Evolutionary conservation across 129 eudicot genomes (phyloP).

Genomic region (Ambrosia artemisiifolia): DNA sequence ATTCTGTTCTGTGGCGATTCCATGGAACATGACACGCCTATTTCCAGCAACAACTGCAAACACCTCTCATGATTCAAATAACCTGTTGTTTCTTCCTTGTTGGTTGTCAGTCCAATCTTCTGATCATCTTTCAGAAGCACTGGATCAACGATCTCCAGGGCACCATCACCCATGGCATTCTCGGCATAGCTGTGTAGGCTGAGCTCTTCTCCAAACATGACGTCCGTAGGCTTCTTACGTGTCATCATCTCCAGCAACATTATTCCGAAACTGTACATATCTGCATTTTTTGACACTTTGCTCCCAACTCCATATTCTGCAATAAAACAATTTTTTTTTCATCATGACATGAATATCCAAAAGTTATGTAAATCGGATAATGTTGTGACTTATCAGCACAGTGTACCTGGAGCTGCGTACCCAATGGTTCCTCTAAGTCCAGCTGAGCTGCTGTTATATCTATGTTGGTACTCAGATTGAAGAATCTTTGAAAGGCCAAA

Average conservation of each 20-base stretch:
- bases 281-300: constrained; percentile 35
- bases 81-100: not conserved
- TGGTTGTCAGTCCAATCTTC: not conserved
- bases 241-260: constrained; percentile 37
- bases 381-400: no score
- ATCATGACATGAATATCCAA: no score
- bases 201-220: constrained; percentile 27
- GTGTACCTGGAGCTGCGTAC: not conserved
- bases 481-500: constrained; percentile 1
- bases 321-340: not conserved
- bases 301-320: constrained; percentile 48
- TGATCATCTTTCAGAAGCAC: constrained; percentile 20
- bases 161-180: constrained; percentile 24
- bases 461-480: not conserved
- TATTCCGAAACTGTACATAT: constrained; percentile 39
- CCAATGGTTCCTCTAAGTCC: constrained; percentile 9
- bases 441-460: no score
- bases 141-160: constrained; percentile 30
- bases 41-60: constrained; percentile 21
- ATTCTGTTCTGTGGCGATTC: constrained; percentile 41
- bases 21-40: constrained; percentile 47
- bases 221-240: constrained; percentile 31
- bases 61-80: constrained; percentile 11
- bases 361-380: not conserved
- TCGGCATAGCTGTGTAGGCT: constrained; percentile 34